Evolutionary conservation across 73 alveolate genomes (phyloP).

Genomic region (Tetrahymena elliotti): DNA sequence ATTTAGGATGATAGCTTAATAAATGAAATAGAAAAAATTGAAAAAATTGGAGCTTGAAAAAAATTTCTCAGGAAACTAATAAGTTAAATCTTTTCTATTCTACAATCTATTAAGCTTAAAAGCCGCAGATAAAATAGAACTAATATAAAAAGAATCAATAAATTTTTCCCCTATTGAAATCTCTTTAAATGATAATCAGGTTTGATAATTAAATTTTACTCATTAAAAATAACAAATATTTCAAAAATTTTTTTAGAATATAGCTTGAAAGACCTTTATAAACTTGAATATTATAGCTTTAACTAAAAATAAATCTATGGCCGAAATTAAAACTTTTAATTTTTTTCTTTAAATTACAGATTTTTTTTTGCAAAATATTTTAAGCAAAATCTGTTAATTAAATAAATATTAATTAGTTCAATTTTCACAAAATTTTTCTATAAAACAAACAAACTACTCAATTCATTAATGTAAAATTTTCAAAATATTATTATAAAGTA

Average conservation of each 20-base stretch:
- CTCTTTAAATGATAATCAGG: neutral
- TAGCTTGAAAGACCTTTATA: neutral
- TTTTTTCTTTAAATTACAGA: no score
- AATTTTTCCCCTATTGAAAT: neutral
- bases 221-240: neutral
- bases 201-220: neutral
- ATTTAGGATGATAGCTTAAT: neutral
- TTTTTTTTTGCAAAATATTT: no score
- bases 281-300: neutral
- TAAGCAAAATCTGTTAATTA: no score
- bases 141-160: neutral
- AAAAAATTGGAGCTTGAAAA: neutral
- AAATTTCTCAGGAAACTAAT: neutral
- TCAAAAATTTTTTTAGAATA: no score
- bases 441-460: no score
- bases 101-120: neutral
- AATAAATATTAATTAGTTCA: no score
- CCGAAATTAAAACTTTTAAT: no score
- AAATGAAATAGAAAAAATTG: neutral
- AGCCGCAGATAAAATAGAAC: neutral
- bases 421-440: no score
- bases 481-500: no score
- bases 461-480: no score
- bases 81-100: neutral
- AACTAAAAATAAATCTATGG: neutral